Evolutionary conservation across 2,329 filamentous ascomycete species (phyloP).

Genomic region (Fusarium napiforme): DNA sequence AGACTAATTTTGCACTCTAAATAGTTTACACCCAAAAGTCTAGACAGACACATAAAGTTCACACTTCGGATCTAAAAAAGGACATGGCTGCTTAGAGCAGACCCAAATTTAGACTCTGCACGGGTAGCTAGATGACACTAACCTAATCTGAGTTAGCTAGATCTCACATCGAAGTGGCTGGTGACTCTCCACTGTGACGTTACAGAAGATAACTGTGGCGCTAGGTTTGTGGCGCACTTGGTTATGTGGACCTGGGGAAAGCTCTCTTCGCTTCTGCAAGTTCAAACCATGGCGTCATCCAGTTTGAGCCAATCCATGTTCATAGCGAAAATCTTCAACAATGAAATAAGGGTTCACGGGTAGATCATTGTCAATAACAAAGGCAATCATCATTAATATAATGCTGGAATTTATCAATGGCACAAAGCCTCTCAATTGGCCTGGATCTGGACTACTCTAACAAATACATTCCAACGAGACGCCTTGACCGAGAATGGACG

Average conservation of each 20-base stretch:
- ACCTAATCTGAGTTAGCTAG: not conserved
- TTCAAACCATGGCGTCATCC: constrained; percentile 25
- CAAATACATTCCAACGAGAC: constrained; percentile 22
- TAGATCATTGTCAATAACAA: not conserved
- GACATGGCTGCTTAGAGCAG: constrained; percentile 32
- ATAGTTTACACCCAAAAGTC: constrained; percentile 8
- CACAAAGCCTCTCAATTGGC: not conserved
- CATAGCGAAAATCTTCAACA: constrained; percentile 23
- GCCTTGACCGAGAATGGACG: constrained; percentile 13
- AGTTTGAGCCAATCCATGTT: constrained; percentile 28
- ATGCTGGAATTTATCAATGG: not conserved
- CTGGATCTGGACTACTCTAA: constrained; percentile 3
- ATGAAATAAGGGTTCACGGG: constrained; percentile 14
- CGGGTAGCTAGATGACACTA: constrained; percentile 25
- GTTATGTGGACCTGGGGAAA: constrained; percentile 22
- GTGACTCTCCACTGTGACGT: constrained; percentile 27
- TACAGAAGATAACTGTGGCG: constrained; percentile 18
- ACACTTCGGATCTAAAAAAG: constrained; percentile 18
- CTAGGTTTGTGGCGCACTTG: constrained; percentile 17
- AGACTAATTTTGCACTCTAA: constrained; percentile 3
- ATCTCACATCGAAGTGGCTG: constrained; percentile 32
- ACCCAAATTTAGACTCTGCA: constrained; percentile 40
- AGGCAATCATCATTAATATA: not conserved
- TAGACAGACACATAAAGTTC: constrained; percentile 6
- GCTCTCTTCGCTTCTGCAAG: constrained; percentile 34